Evolutionary conservation across 148 eudicot species (phyloP).

Genomic region (Drosera capensis): DNA sequence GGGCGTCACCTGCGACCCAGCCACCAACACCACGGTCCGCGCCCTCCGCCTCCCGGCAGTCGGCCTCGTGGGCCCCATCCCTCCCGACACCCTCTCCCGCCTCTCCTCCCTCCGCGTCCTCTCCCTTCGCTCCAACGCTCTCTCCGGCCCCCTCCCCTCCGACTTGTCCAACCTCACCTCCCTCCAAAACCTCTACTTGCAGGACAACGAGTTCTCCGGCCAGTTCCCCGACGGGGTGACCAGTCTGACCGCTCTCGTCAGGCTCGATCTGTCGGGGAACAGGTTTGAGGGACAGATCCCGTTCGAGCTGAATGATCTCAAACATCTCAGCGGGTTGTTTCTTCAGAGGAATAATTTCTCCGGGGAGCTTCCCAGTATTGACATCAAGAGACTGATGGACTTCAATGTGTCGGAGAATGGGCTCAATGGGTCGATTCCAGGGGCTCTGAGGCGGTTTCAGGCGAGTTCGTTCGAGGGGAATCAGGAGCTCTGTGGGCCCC

Average conservation of each 20-base stretch:
- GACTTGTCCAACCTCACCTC: slow-evolving; percentile 38
- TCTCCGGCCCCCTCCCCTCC: slow-evolving; percentile 28
- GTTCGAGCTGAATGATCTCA: slow-evolving; percentile 45
- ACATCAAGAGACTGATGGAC: slow-evolving; percentile 2
- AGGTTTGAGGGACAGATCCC: slow-evolving; percentile 52
- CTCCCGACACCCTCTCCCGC: slow-evolving; percentile 23
- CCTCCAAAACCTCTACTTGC: slow-evolving; percentile 51
- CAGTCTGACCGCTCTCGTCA: slow-evolving; percentile 27
- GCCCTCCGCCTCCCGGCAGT: slow-evolving; percentile 56
- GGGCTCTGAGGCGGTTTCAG: slow-evolving; percentile 30
- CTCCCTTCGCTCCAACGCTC: slow-evolving; percentile 27
- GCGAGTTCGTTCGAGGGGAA: slow-evolving; percentile 53
- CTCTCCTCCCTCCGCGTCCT: slow-evolving; percentile 27
- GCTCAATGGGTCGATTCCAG: slow-evolving; percentile 67
- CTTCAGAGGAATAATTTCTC: slow-evolving; percentile 43
- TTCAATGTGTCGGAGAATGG: slow-evolving; percentile 56
- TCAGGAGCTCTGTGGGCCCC: slow-evolving; percentile 50
- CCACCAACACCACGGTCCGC: slow-evolving; percentile 22
- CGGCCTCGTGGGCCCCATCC: slow-evolving; percentile 54
- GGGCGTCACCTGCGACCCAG: slow-evolving; percentile 52
- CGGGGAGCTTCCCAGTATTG: slow-evolving; percentile 51
- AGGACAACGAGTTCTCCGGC: slow-evolving; percentile 41
- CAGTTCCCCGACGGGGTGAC: slow-evolving; percentile 41
- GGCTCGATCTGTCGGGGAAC: slow-evolving; percentile 57
- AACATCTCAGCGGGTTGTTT: slow-evolving; percentile 33